Base-by-base conservation (phyloP, 106 monocot species). In the Phalaenopsis aphrodite region DNA sequence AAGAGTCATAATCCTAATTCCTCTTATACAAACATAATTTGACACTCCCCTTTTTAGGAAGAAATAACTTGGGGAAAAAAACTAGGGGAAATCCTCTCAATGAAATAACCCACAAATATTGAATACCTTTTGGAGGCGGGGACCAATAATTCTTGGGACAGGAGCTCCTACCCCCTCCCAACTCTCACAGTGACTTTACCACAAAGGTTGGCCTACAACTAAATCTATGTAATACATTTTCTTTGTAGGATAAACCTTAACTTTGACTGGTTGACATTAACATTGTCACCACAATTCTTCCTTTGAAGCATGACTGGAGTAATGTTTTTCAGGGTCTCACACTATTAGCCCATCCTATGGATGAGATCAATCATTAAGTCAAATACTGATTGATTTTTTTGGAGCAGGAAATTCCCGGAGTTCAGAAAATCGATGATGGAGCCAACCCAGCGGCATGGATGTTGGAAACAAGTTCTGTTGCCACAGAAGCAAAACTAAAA, bases 381-480 rank as follows among this genome's bases (percentile, higher is more conserved):
- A 57, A 41, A 41, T 72, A 72, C 42, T 42, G 42, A 41, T 72
- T 16, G 39, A 74, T 42, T 43, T 42, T 17, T 19, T 42, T n/a
- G 5, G 2, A 56, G 10, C 78, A 94, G 94, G 88, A 81, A 86
- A 91, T 94, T 84, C 86, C 91, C 39, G 94, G 94, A 78, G 90
- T 92, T 24, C 76, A 82, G 6, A 95, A 87, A 75, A 90, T 95
- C 14, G 86, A 81, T 41, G 88, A 93, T 45, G 86, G 78, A 75
- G 80, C 88, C 83, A 93, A 93, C 78, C 92, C 92, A 77, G 92
- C 92, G 41, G 85, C 86, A 74, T 93, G 92, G 92, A 90, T 93
- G 92, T 75, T 93, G 38, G 92, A 93, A 86, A 88, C 83, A 42
- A 90, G 86, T 75, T 90, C 92, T 7, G 46, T 82, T 79, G 82